Evolutionary conservation across 805 yeast species (phyloP), one percentile per base, ranked within the genome.

Genomic region (Yarrowia alimentaria): DNA sequence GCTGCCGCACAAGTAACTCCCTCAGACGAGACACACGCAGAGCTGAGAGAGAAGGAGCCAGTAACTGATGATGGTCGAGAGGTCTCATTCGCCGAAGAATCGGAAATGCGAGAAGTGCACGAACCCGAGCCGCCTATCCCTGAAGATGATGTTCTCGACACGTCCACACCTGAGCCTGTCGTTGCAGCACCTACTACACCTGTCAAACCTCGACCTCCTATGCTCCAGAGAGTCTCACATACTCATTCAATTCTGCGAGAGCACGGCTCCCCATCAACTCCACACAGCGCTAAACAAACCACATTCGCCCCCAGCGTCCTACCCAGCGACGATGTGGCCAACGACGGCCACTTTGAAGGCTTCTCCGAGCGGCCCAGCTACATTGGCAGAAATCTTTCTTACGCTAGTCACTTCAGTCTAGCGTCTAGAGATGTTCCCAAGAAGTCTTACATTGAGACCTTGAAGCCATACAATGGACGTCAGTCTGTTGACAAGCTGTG

Each of bases 401-500:
- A 43, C 29, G 37, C 30, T 7, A 20, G 29, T 5, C 26, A 30
- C 16, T 22, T 43, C 5, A 30, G 37, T 9, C 11, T 31, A 8
- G 14, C 9, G 18, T 43, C 50, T 12, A 20, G 14, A 3, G 50
- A 43, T 5, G 37, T 43, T 14, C 50, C 50, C 14, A 56, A 48
- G 43, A 57, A 58, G 45, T 61, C 69, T 5, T 71, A 59, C 57
- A 38, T 54, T 3, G 56, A 67, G 25, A 64, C 72, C 21, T 61
- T 80, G 17, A 61, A 68, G 6, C 42, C 80, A 3, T 70, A 64
- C 51, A 68, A 74, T 10, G 85, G 85, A 12, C 66, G 78, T 28
- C 76, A 74, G 52, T 64, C 77, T 1, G 54, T 57, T 4, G 81
- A 77, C 55, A 65, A 71, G 49, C 75, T 78, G 77, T 74, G 77